These are phyloP conservation scores for Hyaloscypha hepaticicola DNA, from an alignment of 495 filamentous ascomycete genomes.

Conservation along the genomic window DNA sequence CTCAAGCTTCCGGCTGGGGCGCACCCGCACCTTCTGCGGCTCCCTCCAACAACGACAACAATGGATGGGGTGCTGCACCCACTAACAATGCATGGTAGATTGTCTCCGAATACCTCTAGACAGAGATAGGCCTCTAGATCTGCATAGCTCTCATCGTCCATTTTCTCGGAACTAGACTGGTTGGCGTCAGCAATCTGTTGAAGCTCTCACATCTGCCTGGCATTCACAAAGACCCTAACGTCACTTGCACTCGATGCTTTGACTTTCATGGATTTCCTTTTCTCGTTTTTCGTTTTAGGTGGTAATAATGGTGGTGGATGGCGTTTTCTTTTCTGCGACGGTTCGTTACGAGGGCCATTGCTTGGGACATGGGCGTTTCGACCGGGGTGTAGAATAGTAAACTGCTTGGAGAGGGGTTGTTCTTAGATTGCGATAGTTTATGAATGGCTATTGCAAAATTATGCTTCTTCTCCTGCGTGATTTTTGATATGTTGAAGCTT, in stretches of 20 bases:
- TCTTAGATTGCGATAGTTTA: neutral
- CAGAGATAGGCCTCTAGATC: neutral
- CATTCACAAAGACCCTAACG: neutral
- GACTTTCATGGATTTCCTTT: neutral
- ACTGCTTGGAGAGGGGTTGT: neutral
- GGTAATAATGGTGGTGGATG: neutral
- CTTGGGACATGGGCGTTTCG: constrained; percentile 4
- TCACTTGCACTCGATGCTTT: neutral
- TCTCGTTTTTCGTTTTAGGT: neutral
- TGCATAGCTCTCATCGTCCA: neutral
- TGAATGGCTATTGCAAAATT: neutral
- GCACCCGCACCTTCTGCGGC: neutral
- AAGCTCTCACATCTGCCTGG: neutral
- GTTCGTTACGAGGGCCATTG: neutral
- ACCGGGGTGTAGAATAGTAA: neutral
- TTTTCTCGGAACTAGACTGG: neutral
- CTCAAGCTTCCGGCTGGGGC: neutral
- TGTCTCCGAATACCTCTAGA: neutral
- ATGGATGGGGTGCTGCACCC: neutral
- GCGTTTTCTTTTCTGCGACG: neutral
- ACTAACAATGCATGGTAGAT: neutral
- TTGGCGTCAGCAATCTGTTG: neutral
- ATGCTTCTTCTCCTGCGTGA: no score
- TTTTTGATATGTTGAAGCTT: no score
- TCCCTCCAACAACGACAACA: neutral